Base-by-base conservation (phyloP, 495 filamentous ascomycete genomes). In the Lasiosphaeria ovina region DNA sequence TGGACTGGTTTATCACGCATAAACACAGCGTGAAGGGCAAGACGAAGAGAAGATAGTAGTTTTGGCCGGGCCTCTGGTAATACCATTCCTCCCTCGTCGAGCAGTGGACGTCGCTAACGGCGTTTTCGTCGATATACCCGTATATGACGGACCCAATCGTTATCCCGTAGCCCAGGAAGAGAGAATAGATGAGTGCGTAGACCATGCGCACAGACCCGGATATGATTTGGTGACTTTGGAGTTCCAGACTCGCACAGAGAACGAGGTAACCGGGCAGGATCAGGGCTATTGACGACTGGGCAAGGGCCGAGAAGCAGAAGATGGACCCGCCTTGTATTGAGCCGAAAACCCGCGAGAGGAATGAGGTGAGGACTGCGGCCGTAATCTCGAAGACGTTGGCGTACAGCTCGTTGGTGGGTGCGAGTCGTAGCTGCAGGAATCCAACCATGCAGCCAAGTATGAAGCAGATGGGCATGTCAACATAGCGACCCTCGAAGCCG, bases 101-200 rank as follows among this genome's bases (percentile, higher is more conserved):
- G 73, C 93, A 97, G 24, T 79, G 86, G 8, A 91, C 90, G 1
- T 76, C 83, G 14, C 86, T 88, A 3, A 89, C 86, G 12, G 93
- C 93, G 35, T 89, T 77, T 3, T 77, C 44, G 72, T 96, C 90
- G 57, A 96, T 79, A 24, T 92, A 78, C 17, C 93, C 94, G 66
- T 95, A 97, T 7, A 98, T 79, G 3, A 89, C 89, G 0, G 93
- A 93, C 33, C 93, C 93, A 40, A 98, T 90, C 5, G 94, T 97
- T 65, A 98, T 96, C 6, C 93, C 94, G 66, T 93, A 97, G n/a
- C 93, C 93, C 7, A 98, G 87, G 73, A 97, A 96, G 2, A 97
- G 80, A 0, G 93, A 93, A 73, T 97, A 97, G 35, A 97, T 93
- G 57, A 97, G 89, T 7, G 93, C 91, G 63, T 97, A 97, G 6